Base-by-base conservation (phyloP, 2,329 filamentous ascomycete genomes). In the Corynespora cassiicola region DNA sequence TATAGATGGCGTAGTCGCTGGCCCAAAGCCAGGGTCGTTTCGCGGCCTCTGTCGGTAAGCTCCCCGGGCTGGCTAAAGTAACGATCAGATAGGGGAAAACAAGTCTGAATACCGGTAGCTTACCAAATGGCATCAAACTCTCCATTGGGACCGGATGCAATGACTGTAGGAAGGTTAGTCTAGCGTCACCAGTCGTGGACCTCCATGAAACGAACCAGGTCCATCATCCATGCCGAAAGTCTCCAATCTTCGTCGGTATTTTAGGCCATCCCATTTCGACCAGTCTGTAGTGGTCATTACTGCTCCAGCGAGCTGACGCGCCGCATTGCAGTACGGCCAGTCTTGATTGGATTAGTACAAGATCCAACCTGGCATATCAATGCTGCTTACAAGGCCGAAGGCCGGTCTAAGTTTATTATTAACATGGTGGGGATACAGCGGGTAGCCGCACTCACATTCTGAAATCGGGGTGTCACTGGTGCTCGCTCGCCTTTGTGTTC, bases 321-420 rank as follows among this genome's bases (percentile, higher is more conserved):
- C 88, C 38, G 85, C 82, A 50, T 81, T 80, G 72, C 94, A 99
- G 71, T 96, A 97, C 2, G 94, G 90, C 94, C 94, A 99, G 70
- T 84, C 78, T 77, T 50, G 28, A 36, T 27, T 22, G 37, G 43
- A 22, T 54, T 39, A 36, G 65, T 12, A 23, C 19, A 26, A 10
- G 11, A 54, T 18, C 20, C 14, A 6, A 19, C 10, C 8, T 31
- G 8, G 12, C n/a, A 5, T n/a, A n/a, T n/a, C n/a, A n/a, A n/a
- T n/a, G n/a, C 26, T 10, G 23, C 62, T 38, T 54, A 69, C 66
- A 66, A 27, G 63, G 54, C 37, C 45, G 51, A 1, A 68, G 45
- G 10, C 65, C 65, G 17, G 64, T 59, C 64, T 68, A 15, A 3
- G 7, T 0, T 14, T 11, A 21, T 15, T 14, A 17, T n/a, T n/a